Percentiles rank a stretch among this genome's conserved stretches.
Evolutionary conservation across 768 basidiomycete species (phyloP).

Genomic region (Cystobasidium ongulense): DNA sequence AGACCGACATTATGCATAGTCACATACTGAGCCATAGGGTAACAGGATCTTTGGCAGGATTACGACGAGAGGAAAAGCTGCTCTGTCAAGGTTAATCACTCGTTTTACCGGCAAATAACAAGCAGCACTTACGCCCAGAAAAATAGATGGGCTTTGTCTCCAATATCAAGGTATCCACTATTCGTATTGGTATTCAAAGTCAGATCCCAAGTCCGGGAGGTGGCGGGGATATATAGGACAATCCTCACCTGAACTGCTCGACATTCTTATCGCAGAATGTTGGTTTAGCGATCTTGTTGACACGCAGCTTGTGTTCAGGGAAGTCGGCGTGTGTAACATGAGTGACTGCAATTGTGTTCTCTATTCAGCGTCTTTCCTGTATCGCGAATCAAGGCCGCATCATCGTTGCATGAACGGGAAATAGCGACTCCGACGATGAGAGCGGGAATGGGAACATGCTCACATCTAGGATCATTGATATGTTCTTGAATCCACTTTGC

Average conservation of each 20-base stretch:
- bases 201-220: background rate
- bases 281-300: conserved; percentile 12
- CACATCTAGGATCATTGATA: conserved; percentile 29
- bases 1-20: background rate
- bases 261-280: conserved; percentile 30
- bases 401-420: conserved; percentile 3
- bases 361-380: background rate
- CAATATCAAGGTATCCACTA: conserved; percentile 61
- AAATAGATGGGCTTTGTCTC: conserved; percentile 72
- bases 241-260: conserved; percentile 25
- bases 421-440: background rate
- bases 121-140: no score
- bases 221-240: background rate
- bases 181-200: background rate
- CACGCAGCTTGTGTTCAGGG: conserved; percentile 25
- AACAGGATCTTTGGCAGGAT: conserved; percentile 59
- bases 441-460: background rate
- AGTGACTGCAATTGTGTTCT: background rate
- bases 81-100: no score
- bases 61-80: conserved; percentile 66
- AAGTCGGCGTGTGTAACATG: conserved; percentile 24
- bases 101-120: no score
- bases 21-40: conserved; percentile 23
- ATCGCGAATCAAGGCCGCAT: background rate
- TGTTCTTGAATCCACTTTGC: conserved; percentile 13